phyloP scores from a whole-genome alignment of 2,329 filamentous ascomycete genomes.

The Aspergillus sp. region DNA sequence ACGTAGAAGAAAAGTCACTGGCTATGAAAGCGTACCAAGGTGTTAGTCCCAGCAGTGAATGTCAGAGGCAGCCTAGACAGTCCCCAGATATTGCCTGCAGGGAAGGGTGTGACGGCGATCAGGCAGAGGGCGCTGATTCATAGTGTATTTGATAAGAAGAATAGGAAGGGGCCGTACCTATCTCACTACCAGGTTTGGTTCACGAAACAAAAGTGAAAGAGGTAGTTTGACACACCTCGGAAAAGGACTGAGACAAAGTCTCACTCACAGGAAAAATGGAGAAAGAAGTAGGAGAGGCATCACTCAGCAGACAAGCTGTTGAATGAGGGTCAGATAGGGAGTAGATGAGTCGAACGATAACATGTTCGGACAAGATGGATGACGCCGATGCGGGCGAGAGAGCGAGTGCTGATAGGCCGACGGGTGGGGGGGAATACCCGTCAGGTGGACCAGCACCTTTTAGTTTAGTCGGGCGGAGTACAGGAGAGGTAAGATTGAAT shows the following conservation, averaged over 20 bases:
- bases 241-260: not conserved
- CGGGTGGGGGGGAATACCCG: constrained; percentile 21
- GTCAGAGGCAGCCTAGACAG: not conserved
- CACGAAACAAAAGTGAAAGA: not conserved
- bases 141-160: constrained; percentile 3
- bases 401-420: constrained; percentile 18
- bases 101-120: not conserved
- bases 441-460: constrained; percentile 18
- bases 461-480: no score
- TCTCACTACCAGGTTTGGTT: no score
- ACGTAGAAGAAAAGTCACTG: constrained; percentile 2
- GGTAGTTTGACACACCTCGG: not conserved
- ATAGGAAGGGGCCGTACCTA: not conserved
- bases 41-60: not conserved
- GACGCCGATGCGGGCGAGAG: constrained; percentile 16
- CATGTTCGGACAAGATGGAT: constrained; percentile 9
- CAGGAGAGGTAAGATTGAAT: no score
- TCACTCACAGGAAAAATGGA: no score
- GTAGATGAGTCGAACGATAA: not conserved
- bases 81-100: not conserved
- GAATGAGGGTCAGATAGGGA: not conserved
- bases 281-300: no score
- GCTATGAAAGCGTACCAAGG: not conserved
- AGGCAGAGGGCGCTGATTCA: not conserved
- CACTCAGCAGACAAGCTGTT: no score